phyloP scores from a whole-genome alignment of 257 asterid genomes.

The Vinca minor region DNA sequence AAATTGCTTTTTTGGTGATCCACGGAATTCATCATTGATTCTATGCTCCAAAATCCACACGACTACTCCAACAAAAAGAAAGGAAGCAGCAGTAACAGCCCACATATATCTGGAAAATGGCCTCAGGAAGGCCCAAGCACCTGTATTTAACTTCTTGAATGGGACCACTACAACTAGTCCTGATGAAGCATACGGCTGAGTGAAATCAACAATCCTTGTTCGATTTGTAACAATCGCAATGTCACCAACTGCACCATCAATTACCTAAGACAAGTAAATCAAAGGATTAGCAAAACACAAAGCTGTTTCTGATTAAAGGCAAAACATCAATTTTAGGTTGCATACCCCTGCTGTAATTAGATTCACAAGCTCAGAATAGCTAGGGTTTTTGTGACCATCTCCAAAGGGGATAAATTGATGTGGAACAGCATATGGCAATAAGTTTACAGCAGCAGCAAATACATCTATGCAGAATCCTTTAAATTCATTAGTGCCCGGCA shows the following conservation, averaged over 20 bases:
- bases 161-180: slow-evolving; percentile 63
- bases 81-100: slow-evolving; percentile 46
- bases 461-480: slow-evolving; percentile 93
- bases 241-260: slow-evolving; percentile 67
- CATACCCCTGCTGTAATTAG: slow-evolving; percentile 73
- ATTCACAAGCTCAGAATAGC: slow-evolving; percentile 51
- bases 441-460: slow-evolving; percentile 67
- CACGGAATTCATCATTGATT: slow-evolving; percentile 63
- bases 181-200: slow-evolving; percentile 54
- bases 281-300: background rate
- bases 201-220: slow-evolving; percentile 47
- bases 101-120: slow-evolving; percentile 51
- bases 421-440: slow-evolving; percentile 85
- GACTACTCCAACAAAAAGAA: slow-evolving; percentile 43
- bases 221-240: slow-evolving; percentile 54
- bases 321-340: slow-evolving; percentile 6
- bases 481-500: slow-evolving; percentile 44
- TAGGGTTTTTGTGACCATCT: slow-evolving; percentile 64
- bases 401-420: slow-evolving; percentile 77
- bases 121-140: slow-evolving; percentile 59
- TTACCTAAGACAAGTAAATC: slow-evolving; percentile 24
- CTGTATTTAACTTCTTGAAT: slow-evolving; percentile 31
- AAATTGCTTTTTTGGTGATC: slow-evolving; percentile 54
- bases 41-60: slow-evolving; percentile 72
- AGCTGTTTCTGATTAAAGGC: background rate